Percentiles rank a stretch among this genome's conserved stretches.
Evolutionary conservation across 1,284 basidiomycete species (phyloP).

Genomic region (Rugosomyces carneus): DNA sequence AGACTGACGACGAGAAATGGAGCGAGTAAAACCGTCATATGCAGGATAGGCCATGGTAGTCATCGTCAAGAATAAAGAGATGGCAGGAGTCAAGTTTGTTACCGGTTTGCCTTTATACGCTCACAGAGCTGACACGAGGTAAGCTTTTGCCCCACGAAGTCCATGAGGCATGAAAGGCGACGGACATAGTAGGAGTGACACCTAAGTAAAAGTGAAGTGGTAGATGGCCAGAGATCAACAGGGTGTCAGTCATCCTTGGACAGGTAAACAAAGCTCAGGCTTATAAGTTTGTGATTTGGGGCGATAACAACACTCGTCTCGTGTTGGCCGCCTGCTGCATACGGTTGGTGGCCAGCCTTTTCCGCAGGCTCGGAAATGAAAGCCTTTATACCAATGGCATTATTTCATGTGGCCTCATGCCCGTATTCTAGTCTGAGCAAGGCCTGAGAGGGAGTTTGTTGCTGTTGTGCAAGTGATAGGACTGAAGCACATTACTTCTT

Average conservation of each 20-base stretch:
- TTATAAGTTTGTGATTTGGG: too few relatives aligned
- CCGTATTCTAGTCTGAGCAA: not conserved
- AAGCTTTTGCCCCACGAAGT: conserved; percentile 9
- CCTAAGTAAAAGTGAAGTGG: conserved; percentile 6
- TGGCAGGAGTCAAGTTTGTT: not conserved
- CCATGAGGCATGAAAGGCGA: conserved; percentile 14
- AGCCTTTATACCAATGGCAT: conserved; percentile 8
- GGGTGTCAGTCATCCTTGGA: not conserved
- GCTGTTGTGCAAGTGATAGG: too few relatives aligned
- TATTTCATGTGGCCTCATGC: conserved; percentile 10
- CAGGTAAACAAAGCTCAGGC: not conserved
- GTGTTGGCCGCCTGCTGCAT: not conserved
- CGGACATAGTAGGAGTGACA: conserved; percentile 6
- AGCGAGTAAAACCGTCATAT: conserved; percentile 30
- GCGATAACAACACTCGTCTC: too few relatives aligned
- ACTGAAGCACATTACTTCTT: too few relatives aligned
- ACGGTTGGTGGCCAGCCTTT: not conserved
- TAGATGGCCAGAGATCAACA: conserved; percentile 3
- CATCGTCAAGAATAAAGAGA: conserved; percentile 17
- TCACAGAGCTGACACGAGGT: conserved; percentile 13
- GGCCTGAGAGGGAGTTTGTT: too few relatives aligned
- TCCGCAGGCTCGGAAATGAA: conserved; percentile 17
- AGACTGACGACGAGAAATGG: conserved; percentile 22
- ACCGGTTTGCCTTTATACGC: conserved; percentile 13
- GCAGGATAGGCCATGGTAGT: conserved; percentile 29